Evolutionary conservation across 805 yeast species (phyloP), one percentile per base, ranked within the genome.

Genomic region (Wickerhamiella qilinensis): DNA sequence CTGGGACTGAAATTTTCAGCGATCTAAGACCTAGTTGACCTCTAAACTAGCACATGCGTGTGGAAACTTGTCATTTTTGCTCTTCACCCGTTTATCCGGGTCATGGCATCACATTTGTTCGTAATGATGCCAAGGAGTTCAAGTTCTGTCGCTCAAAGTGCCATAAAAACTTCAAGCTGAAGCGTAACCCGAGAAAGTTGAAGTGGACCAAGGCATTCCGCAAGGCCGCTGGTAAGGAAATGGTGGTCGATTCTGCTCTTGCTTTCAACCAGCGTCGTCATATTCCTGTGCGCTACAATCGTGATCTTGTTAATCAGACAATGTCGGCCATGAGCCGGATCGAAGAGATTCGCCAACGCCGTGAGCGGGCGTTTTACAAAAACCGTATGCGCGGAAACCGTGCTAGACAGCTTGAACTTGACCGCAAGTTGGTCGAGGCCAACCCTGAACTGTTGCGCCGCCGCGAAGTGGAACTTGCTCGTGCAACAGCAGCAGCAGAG

Each of bases 141-240:
- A 71, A 94, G 53, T 91, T 91, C 67, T 91, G 98, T 54, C 83
- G 96, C 58, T 85, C 97, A 44, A 91, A 91, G 60, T 91, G 98
- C 67, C 98, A 91, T 65, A 84, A 86, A 59, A 79, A 85, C 40
- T 91, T 91, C 75, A 91, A 91, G 60, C 93, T 85, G 67, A 85
- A 94, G 69, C 78, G 98, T 64, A 91, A 91, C 67, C 98, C 98
- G 52, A 78, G 98, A 67, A 91, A 91, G 63, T 75, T 86, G 63
- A 81, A 73, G 64, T 91, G 98, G 98, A 91, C 98, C 40, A 91
- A 91, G 62, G 97, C 98, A 1, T 91, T 91, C 72, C 76, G 98
- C 66, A 91, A 91, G 62, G 93, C 97, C 45, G 97, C 97, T 33
- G 98, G 98, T 54, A 91, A 91, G 62, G 98, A 91, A 59, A 73